Evolutionary conservation across 176 grass and related monocot species (phyloP).

Genomic region (Phragmites australis): DNA sequence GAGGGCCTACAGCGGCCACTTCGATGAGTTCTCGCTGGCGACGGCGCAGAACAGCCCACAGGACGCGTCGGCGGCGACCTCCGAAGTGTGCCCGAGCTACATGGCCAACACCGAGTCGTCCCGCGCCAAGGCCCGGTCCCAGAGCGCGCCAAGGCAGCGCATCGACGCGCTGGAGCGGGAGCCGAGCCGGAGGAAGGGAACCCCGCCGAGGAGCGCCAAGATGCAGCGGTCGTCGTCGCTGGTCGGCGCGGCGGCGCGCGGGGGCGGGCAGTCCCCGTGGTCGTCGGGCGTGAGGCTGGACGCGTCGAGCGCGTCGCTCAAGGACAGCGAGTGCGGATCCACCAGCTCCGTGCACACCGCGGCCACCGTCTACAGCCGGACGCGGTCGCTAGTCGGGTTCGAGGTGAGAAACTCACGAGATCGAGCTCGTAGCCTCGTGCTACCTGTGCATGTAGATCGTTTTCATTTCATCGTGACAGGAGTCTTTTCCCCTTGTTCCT

Average conservation of each 20-base stretch:
- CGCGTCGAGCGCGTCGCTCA: constrained; percentile 64
- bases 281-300: constrained; percentile 53
- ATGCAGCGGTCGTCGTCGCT: constrained; percentile 92
- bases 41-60: constrained; percentile 55
- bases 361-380: constrained; percentile 53
- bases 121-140: constrained; percentile 67
- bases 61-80: constrained; percentile 1
- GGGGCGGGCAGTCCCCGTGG: constrained; percentile 43
- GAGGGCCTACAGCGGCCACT: constrained; percentile 53
- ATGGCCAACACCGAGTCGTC: constrained; percentile 86
- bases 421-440: too few species aligned
- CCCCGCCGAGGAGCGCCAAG: constrained; percentile 48
- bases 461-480: neutral
- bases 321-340: constrained; percentile 83
- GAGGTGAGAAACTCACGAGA: constrained; percentile 42
- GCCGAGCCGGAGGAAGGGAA: constrained; percentile 57
- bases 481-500: neutral
- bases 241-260: constrained; percentile 42
- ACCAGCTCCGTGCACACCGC: constrained; percentile 73
- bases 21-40: constrained; percentile 47
- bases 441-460: neutral
- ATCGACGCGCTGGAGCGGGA: constrained; percentile 60
- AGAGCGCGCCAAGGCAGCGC: constrained; percentile 60
- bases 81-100: constrained; percentile 61
- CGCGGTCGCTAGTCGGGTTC: constrained; percentile 67